These are phyloP conservation scores for Sugiyamaella grinbergsii DNA, from an alignment of 1,139 yeast genomes.

Conservation along the genomic window DNA sequence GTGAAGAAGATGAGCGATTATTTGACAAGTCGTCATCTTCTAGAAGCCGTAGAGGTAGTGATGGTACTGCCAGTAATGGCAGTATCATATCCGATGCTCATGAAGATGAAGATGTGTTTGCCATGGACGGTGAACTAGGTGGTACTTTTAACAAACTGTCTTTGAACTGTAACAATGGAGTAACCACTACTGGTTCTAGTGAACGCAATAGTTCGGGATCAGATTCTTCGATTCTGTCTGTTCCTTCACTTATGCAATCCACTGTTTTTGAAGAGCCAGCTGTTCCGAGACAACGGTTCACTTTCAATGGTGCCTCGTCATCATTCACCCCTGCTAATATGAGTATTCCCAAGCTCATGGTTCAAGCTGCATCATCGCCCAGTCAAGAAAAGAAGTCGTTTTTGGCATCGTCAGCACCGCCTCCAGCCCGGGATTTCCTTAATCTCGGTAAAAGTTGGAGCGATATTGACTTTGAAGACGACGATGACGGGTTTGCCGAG, in stretches of 20 bases:
- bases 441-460: conserved; percentile 43
- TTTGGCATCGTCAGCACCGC: conserved; percentile 26
- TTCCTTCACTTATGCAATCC: conserved; percentile 38
- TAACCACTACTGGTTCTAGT: conserved; percentile 21
- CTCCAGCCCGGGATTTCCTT: conserved; percentile 31
- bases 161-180: conserved; percentile 6
- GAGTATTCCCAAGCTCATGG: not conserved
- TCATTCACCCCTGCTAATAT: conserved; percentile 13
- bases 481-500: conserved; percentile 30
- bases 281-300: conserved; percentile 10
- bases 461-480: conserved; percentile 39
- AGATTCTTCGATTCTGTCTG: conserved; percentile 32
- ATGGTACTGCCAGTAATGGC: conserved; percentile 17
- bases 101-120: conserved; percentile 33
- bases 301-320: conserved; percentile 15
- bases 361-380: conserved; percentile 4
- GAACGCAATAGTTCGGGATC: conserved; percentile 25
- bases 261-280: conserved; percentile 22
- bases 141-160: conserved; percentile 21
- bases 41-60: conserved; percentile 21
- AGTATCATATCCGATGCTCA: conserved; percentile 23
- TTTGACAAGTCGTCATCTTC: not conserved
- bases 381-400: not conserved
- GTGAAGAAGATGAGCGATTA: conserved; percentile 16
- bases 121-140: conserved; percentile 36